phyloP scores from a whole-genome alignment of 345 rosid species.

The Pistacia vera region DNA sequence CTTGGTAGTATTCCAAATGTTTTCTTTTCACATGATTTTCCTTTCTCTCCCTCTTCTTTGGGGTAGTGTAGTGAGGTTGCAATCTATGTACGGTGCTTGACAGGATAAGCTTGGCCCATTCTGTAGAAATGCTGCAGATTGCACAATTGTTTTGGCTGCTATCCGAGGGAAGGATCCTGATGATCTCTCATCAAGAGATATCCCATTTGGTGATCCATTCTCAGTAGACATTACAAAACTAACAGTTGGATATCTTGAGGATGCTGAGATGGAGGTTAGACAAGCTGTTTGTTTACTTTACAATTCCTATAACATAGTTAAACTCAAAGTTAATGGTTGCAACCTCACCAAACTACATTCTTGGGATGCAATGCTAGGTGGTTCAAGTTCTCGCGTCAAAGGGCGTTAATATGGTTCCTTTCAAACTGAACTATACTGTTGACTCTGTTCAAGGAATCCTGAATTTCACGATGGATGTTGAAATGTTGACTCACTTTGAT shows the following conservation, averaged over 20 bases:
- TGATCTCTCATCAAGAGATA: constrained; percentile 78
- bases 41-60: not conserved
- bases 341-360: not conserved
- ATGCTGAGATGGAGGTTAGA: constrained; percentile 89
- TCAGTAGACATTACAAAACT: constrained; percentile 72
- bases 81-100: constrained; percentile 16
- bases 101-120: constrained; percentile 92
- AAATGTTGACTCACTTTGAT: constrained; percentile 86
- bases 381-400: constrained; percentile 67
- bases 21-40: not conserved
- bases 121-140: constrained; percentile 69
- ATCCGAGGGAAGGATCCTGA: constrained; percentile 79
- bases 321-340: not conserved
- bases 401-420: constrained; percentile 86
- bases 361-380: constrained; percentile 44
- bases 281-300: not conserved
- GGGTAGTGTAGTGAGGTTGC: not conserved
- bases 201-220: constrained; percentile 69
- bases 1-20: constrained; percentile 42
- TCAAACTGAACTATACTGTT: constrained; percentile 68
- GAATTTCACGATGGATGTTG: constrained; percentile 83
- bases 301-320: not conserved
- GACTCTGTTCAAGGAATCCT: constrained; percentile 83
- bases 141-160: constrained; percentile 60
- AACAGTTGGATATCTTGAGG: constrained; percentile 81